A percentile compares a stretch with the other conserved stretches of the same genome.
phyloP scores from a whole-genome alignment of 108 stramenopile genomes.

The Nitzschia putrida region DNA sequence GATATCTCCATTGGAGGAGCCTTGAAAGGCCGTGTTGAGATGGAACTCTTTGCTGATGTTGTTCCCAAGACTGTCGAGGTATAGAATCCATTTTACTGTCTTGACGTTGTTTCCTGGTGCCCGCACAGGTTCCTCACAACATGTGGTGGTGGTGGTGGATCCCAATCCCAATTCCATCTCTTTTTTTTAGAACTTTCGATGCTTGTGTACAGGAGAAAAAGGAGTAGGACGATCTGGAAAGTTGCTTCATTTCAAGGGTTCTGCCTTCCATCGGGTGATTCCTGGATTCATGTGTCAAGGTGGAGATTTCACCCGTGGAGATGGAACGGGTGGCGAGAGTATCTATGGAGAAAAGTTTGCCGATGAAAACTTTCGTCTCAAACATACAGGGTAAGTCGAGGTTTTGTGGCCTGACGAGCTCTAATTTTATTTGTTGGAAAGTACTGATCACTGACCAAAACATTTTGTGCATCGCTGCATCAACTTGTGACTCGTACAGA shows the following conservation, averaged over 20 bases:
- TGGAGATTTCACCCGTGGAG: constrained; percentile 87
- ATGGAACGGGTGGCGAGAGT: constrained; percentile 51
- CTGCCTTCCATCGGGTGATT: constrained; percentile 88
- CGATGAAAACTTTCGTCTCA: constrained; percentile 94
- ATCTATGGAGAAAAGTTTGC: constrained; percentile 95
- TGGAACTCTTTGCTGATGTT: constrained; percentile 72
- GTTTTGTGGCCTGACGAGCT: neutral
- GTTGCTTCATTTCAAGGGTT: constrained; percentile 90
- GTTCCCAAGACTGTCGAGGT: constrained; percentile 88
- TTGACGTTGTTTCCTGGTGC: constrained; percentile 1
- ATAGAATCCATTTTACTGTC: constrained; percentile 36
- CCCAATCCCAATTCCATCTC: no score
- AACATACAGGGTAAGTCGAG: constrained; percentile 73
- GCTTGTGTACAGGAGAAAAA: constrained; percentile 62
- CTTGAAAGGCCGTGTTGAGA: constrained; percentile 70
- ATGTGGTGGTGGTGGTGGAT: no score
- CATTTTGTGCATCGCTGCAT: no score
- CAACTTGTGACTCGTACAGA: constrained; percentile 38
- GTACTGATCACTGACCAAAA: no score
- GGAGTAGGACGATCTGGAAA: constrained; percentile 52
- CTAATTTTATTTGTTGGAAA: no score
- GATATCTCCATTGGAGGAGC: constrained; percentile 90
- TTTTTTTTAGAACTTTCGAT: constrained; percentile 60
- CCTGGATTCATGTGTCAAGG: constrained; percentile 89
- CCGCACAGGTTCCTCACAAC: no score